Conservation (phyloP, 1,284 basidiomycete species). For the Coriolopsis trogii region DNA sequence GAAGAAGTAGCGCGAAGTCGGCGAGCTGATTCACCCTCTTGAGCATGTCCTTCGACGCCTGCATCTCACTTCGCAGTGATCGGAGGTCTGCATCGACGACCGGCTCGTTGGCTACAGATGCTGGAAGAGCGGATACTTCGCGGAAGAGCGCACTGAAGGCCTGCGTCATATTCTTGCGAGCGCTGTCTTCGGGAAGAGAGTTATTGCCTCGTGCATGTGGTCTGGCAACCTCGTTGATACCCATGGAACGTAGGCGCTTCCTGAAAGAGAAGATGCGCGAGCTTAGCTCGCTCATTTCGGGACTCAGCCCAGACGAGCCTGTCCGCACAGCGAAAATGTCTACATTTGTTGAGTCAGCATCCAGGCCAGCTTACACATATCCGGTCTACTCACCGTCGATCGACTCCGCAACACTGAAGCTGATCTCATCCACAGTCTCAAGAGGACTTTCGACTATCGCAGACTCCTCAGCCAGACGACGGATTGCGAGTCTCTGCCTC, state of each 20-base stretch:
- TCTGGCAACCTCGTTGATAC: conserved; percentile 56
- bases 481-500: conserved; percentile 15
- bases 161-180: conserved; percentile 45
- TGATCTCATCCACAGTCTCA: conserved; percentile 25
- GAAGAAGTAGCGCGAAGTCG: conserved; percentile 49
- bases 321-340: conserved; percentile 61
- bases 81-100: conserved; percentile 57
- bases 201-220: conserved; percentile 45
- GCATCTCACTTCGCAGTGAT: conserved; percentile 61
- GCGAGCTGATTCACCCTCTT: conserved; percentile 55
- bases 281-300: conserved; percentile 34
- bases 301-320: conserved; percentile 32
- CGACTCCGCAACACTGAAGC: conserved; percentile 13
- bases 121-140: conserved; percentile 52
- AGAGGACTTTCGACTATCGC: conserved; percentile 13
- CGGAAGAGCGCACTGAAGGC: conserved; percentile 49
- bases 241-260: conserved; percentile 62
- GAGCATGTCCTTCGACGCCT: conserved; percentile 52
- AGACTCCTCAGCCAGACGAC: conserved; percentile 8
- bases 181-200: conserved; percentile 54
- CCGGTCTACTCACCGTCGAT: conserved; percentile 31
- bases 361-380: background rate
- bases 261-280: conserved; percentile 42
- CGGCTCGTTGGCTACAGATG: conserved; percentile 39
- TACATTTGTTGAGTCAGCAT: conserved; percentile 25